These are phyloP conservation scores for Wickerhamiella cacticola DNA, from an alignment of 805 yeast genomes.

Conservation along the genomic window DNA sequence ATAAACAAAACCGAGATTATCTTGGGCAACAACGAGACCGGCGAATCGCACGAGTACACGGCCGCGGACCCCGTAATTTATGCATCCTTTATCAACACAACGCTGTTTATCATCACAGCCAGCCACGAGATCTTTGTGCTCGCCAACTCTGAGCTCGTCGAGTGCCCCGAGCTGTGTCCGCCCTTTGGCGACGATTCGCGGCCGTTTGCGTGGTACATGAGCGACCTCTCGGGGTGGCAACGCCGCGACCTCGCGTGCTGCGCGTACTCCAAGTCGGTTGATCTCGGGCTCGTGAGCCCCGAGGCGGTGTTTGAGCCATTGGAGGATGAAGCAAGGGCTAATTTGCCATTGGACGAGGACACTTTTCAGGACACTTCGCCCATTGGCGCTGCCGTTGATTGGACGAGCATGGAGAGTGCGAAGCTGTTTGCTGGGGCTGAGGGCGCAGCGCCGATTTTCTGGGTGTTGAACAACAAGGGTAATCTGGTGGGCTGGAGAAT, in stretches of 20 bases:
- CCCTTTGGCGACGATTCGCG: constrained; percentile 17
- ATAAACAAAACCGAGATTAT: neutral
- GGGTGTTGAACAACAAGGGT: constrained; percentile 21
- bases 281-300: constrained; percentile 9
- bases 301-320: constrained; percentile 5
- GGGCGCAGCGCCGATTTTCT: constrained; percentile 16
- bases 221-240: constrained; percentile 11
- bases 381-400: constrained; percentile 18
- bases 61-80: neutral
- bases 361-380: constrained; percentile 14
- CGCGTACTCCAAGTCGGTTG: constrained; percentile 19
- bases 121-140: constrained; percentile 2
- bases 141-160: constrained; percentile 1
- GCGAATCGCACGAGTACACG: neutral
- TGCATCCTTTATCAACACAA: neutral
- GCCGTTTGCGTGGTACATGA: constrained; percentile 15
- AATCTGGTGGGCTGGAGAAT: constrained; percentile 19
- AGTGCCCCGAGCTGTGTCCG: constrained; percentile 17
- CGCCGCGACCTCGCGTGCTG: constrained; percentile 8
- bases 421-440: constrained; percentile 17
- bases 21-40: neutral
- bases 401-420: neutral
- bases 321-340: constrained; percentile 14
- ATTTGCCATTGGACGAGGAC: constrained; percentile 18
- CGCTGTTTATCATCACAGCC: constrained; percentile 1